Percentiles rank a stretch among this genome's conserved stretches.
Evolutionary conservation across 2,329 filamentous ascomycete species (phyloP).

Genomic region (Phialophora expanda): DNA sequence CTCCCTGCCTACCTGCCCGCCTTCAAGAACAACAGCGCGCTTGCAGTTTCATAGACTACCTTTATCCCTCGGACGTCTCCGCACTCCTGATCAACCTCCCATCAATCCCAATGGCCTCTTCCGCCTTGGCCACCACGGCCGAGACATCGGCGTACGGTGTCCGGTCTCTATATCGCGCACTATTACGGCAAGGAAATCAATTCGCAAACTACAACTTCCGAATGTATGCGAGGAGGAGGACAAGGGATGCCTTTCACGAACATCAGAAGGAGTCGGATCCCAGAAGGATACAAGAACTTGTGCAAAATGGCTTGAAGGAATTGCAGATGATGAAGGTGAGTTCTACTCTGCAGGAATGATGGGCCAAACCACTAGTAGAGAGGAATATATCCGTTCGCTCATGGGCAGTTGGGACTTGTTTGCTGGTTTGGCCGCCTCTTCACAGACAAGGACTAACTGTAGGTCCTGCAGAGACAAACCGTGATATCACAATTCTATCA

Average conservation of each 20-base stretch:
- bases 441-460: not conserved
- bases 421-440: not conserved
- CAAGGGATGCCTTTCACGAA: slow-evolving; percentile 87
- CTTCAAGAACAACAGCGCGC: not conserved
- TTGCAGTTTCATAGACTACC: not conserved
- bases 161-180: slow-evolving; percentile 74
- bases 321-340: slow-evolving; percentile 88
- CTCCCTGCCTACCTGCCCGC: not conserved
- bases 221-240: slow-evolving; percentile 91
- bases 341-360: not conserved
- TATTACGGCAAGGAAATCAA: slow-evolving; percentile 82
- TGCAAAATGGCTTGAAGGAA: slow-evolving; percentile 86
- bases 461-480: slow-evolving; percentile 77
- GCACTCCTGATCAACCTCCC: not conserved
- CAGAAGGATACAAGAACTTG: slow-evolving; percentile 79
- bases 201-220: slow-evolving; percentile 97
- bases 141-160: slow-evolving; percentile 54
- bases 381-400: slow-evolving; percentile 1
- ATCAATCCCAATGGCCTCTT: slow-evolving; percentile 49
- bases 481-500: slow-evolving; percentile 95
- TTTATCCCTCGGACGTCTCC: not conserved
- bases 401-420: not conserved
- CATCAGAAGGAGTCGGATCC: slow-evolving; percentile 74
- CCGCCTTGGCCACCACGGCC: slow-evolving; percentile 44
- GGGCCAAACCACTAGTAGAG: not conserved